phyloP scores from a whole-genome alignment of 371 early-diverging fungal species.

The Lichtheimia ramosa region DNA sequence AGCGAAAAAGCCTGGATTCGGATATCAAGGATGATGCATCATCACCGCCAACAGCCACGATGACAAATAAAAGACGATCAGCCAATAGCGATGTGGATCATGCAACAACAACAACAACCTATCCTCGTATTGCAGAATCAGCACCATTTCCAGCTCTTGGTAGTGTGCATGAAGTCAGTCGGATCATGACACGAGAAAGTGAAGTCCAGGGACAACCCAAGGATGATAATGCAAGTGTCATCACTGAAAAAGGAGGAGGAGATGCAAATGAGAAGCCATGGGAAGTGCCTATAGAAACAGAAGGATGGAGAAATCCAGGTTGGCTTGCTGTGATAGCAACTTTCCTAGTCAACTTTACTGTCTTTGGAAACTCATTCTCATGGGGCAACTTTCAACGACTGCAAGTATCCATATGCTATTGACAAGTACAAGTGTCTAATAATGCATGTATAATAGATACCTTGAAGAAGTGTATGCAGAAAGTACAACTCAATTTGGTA shows the following conservation, averaged over 20 bases:
- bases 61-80: background rate
- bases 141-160: slow-evolving; percentile 40
- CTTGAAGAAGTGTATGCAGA: slow-evolving; percentile 18
- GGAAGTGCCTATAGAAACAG: slow-evolving; percentile 19
- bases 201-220: background rate
- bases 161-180: slow-evolving; percentile 29
- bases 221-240: slow-evolving; percentile 8
- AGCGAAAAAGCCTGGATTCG: too few relatives aligned
- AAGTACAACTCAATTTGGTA: slow-evolving; percentile 12
- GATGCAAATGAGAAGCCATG: slow-evolving; percentile 5
- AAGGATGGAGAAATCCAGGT: slow-evolving; percentile 32
- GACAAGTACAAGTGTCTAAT: background rate
- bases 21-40: too few relatives aligned
- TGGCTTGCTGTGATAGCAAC: slow-evolving; percentile 19
- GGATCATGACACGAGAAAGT: slow-evolving; percentile 20
- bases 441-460: slow-evolving; percentile 4
- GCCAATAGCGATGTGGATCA: background rate
- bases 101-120: background rate
- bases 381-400: slow-evolving; percentile 26
- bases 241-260: slow-evolving; percentile 7
- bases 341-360: slow-evolving; percentile 20
- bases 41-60: too few relatives aligned
- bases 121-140: slow-evolving; percentile 23
- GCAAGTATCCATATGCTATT: slow-evolving; percentile 1
- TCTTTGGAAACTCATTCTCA: slow-evolving; percentile 17